Evolutionary conservation across 1,284 basidiomycete genomes (phyloP).

Genomic region (Rhizopogon parksii): DNA sequence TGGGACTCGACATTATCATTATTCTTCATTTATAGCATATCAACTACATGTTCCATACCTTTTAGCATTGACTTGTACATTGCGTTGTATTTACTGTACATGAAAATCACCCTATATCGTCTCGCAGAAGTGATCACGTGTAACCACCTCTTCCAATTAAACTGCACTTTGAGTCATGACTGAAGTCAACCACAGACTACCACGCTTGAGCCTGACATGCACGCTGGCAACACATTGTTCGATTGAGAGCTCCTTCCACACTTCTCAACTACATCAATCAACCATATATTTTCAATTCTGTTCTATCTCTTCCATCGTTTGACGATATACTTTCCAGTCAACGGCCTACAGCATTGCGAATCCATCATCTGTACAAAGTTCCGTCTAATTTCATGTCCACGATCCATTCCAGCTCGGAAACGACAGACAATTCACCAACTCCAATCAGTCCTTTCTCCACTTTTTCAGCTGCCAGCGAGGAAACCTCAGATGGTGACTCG

Average conservation of each 20-base stretch:
- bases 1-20: not conserved
- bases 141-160: no score
- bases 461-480: slow-evolving; percentile 41
- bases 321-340: not conserved
- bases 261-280: not conserved
- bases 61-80: not conserved
- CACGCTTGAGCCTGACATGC: not conserved
- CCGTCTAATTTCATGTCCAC: slow-evolving; percentile 2
- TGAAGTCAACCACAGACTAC: no score
- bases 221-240: slow-evolving; percentile 3
- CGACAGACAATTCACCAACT: slow-evolving; percentile 20
- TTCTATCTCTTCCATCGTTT: not conserved
- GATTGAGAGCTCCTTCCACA: not conserved
- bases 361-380: not conserved
- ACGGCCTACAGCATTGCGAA: not conserved
- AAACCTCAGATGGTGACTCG: slow-evolving; percentile 60
- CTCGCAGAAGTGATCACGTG: no score
- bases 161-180: no score
- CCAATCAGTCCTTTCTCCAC: slow-evolving; percentile 26
- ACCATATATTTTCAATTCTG: not conserved
- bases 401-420: slow-evolving; percentile 22
- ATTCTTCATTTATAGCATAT: not conserved
- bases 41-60: not conserved
- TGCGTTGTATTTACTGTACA: not conserved
- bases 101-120: no score